Base-by-base conservation (phyloP, 148 eudicot species). In the Rhododendron mucronatum region DNA sequence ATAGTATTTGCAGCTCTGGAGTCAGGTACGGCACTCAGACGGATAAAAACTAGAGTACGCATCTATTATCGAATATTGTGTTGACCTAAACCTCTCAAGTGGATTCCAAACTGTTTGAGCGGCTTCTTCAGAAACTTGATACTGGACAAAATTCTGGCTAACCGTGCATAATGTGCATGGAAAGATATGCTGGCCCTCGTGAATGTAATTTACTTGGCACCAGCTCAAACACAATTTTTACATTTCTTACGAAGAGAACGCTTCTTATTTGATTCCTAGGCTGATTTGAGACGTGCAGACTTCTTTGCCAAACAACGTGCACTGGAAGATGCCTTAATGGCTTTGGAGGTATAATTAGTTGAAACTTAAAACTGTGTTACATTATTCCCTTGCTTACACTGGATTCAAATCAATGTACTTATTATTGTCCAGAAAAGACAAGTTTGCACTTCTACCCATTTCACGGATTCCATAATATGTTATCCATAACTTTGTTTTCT, bases 211-310 rank as follows among this genome's bases (percentile, higher is more conserved):
- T 33, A 33, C 35, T 74, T 74, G 20, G 35, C 45, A 35, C 69
- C 28, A 7, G 69, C 69, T 23, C 69, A 1, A 63, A 63, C 69
- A 63, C 67, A 63, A 8, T 18, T 23, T 63, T 63, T 23, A n/a
- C 67, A 61, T 21, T 61, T 61, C 10, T 61, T 20, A 61, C 7
- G 26, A 61, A 23, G 41, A 33, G 28, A 73, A 73, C 44, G 3
- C 23, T 76, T 80, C 89, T 80, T 73, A 55, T 14, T 41, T 86
- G 75, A 73, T 87, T 73, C 76, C 83, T 88, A 96, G 99, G 99
- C 99, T 92, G 99, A 96, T 91, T 90, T 96, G 85, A 91, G 96
- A 26, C 93, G 95, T 81, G 99, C 99, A 84, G 98, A 96, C 90
- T 88, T 88, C 76, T 92, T 86, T 81, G 98, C 99, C 86, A 95